A percentile compares a stretch with the other conserved stretches of the same genome.
Conservation (phyloP, 2,329 filamentous ascomycete species). For the Paecilomyces niveus region DNA sequence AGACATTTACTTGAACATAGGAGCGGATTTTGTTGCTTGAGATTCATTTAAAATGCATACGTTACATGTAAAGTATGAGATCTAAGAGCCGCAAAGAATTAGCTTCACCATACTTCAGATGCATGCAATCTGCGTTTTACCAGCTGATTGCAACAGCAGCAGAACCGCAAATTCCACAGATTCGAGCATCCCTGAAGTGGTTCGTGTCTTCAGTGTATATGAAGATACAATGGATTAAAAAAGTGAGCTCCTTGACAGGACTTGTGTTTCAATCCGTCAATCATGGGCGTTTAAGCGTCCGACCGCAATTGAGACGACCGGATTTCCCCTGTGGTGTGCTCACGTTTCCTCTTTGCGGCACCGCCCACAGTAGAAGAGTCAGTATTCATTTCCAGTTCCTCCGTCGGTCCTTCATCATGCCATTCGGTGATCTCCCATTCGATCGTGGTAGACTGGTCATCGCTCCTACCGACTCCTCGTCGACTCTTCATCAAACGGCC, state of each 20-base stretch:
- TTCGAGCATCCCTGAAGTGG: neutral
- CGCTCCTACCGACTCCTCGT: constrained; percentile 51
- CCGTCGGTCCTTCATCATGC: constrained; percentile 38
- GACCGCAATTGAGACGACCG: neutral
- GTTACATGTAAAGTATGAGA: neutral
- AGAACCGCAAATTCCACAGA: neutral
- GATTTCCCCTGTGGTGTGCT: neutral
- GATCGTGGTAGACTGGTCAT: constrained; percentile 59
- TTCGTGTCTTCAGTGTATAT: neutral
- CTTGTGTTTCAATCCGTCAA: neutral
- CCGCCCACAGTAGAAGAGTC: neutral
- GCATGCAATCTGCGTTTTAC: neutral
- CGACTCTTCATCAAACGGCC: constrained; percentile 58
- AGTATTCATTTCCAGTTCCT: neutral
- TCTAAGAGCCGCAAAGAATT: neutral
- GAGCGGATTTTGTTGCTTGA: neutral
- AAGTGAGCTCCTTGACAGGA: neutral
- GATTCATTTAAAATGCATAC: neutral
- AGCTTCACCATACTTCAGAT: neutral
- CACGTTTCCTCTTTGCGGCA: neutral
- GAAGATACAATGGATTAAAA: neutral
- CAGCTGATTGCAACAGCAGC: neutral
- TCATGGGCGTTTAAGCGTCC: neutral
- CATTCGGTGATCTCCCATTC: constrained; percentile 84
- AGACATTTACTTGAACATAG: neutral